Conservation (phyloP, 2,329 filamentous ascomycete species). For the Hymenoscyphus repandus region DNA sequence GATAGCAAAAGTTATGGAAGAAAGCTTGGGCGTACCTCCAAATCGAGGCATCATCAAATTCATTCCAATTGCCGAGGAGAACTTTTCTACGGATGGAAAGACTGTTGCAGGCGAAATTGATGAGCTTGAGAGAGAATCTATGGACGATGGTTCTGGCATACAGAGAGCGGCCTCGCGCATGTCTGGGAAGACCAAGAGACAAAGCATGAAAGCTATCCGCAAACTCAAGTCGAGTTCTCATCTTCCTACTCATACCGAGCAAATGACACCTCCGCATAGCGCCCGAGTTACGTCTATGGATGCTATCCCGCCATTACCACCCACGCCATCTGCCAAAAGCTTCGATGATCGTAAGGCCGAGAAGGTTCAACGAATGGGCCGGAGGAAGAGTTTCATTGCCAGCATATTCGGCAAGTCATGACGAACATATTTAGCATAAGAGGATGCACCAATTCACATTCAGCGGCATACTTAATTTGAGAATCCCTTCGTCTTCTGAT, state of each 20-base stretch:
- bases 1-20: slow-evolving; percentile 69
- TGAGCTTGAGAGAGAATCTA: slow-evolving; percentile 32
- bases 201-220: slow-evolving; percentile 35
- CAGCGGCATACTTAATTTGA: background rate
- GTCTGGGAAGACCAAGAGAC: slow-evolving; percentile 29
- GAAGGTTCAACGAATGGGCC: slow-evolving; percentile 31
- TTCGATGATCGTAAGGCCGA: slow-evolving; percentile 21
- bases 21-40: slow-evolving; percentile 60
- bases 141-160: slow-evolving; percentile 9
- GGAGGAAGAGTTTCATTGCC: slow-evolving; percentile 44
- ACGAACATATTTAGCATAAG: background rate
- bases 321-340: slow-evolving; percentile 19
- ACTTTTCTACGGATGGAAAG: slow-evolving; percentile 63
- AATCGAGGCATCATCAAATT: slow-evolving; percentile 71
- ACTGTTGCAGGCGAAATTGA: slow-evolving; percentile 67
- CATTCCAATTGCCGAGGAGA: slow-evolving; percentile 62
- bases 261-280: slow-evolving; percentile 13
- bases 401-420: slow-evolving; percentile 35
- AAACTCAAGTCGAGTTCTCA: slow-evolving; percentile 19
- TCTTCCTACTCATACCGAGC: slow-evolving; percentile 25
- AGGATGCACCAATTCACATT: background rate
- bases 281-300: slow-evolving; percentile 12
- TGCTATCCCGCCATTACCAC: slow-evolving; percentile 15
- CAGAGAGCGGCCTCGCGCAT: slow-evolving; percentile 18
- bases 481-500: background rate